Conservation (phyloP, 163 green algal species). For the Chlamydomonas reinhardtii region DNA sequence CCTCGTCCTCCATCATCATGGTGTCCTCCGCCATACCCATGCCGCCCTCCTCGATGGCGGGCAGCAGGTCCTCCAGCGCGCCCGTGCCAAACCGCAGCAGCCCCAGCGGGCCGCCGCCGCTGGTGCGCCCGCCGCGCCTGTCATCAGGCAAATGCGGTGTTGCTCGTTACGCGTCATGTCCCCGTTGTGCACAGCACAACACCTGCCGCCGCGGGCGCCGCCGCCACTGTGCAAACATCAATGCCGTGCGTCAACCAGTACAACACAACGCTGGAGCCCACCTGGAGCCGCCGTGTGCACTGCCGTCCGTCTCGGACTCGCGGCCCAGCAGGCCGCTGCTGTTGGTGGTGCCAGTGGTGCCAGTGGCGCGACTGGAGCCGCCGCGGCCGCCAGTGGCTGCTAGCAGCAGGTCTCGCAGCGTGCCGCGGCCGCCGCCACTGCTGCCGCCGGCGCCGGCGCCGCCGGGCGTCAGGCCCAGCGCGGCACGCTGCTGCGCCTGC, state of each 20-base stretch:
- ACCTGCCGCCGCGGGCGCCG: too few relatives aligned
- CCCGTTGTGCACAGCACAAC: too few relatives aligned
- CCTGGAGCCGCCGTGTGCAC: not conserved
- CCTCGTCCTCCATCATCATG: not conserved
- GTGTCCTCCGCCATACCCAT: not conserved
- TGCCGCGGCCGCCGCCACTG: too few relatives aligned
- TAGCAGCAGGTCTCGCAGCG: not conserved
- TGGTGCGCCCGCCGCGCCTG: not conserved
- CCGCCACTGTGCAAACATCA: too few relatives aligned
- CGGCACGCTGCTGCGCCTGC: not conserved
- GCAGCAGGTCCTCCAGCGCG: slow-evolving; percentile 42
- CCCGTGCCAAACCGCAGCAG: not conserved
- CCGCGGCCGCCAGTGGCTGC: not conserved
- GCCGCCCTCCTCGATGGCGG: slow-evolving; percentile 26
- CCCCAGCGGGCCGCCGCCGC: not conserved
- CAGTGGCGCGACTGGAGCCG: not conserved
- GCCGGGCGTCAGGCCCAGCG: slow-evolving; percentile 3
- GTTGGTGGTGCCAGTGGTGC: not conserved
- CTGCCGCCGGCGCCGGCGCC: not conserved
- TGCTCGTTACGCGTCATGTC: too few relatives aligned
- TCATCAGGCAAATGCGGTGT: too few relatives aligned
- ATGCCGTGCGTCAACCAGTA: too few relatives aligned
- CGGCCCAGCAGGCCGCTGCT: slow-evolving; percentile 16
- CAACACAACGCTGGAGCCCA: not conserved
- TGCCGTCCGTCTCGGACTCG: slow-evolving; percentile 3